A percentile compares a stretch with the other conserved stretches of the same genome.
These are phyloP conservation scores for Leccinellum luteum DNA, from an alignment of 768 basidiomycete genomes.

Conservation along the genomic window DNA sequence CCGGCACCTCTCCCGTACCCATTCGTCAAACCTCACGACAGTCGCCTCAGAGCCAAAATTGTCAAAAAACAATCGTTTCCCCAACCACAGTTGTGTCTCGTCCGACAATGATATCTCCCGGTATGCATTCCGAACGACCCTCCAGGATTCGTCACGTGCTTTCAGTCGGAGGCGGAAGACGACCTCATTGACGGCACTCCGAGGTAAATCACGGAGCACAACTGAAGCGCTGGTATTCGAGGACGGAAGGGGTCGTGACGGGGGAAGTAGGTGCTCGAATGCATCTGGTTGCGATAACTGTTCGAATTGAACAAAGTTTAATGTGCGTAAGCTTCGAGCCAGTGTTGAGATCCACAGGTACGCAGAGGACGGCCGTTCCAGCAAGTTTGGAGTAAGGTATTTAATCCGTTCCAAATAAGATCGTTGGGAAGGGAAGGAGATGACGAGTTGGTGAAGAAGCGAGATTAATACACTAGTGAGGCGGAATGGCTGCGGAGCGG, in stretches of 20 bases:
- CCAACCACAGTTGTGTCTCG: constrained; percentile 47
- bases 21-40: constrained; percentile 42
- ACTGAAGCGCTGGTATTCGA: not conserved
- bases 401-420: constrained; percentile 37
- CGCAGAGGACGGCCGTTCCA: constrained; percentile 36
- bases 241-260: constrained; percentile 1
- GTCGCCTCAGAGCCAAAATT: constrained; percentile 30
- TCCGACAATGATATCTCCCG: constrained; percentile 48
- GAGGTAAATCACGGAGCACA: constrained; percentile 26
- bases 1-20: constrained; percentile 44
- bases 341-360: constrained; percentile 53
- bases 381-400: constrained; percentile 28
- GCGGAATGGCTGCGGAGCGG: constrained; percentile 19
- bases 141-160: constrained; percentile 56
- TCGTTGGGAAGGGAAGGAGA: constrained; percentile 63
- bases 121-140: constrained; percentile 57
- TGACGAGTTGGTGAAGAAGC: constrained; percentile 55
- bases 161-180: constrained; percentile 49
- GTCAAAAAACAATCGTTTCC: constrained; percentile 45
- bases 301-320: constrained; percentile 55
- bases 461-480: constrained; percentile 43
- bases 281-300: constrained; percentile 36
- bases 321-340: constrained; percentile 48
- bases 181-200: constrained; percentile 43
- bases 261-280: constrained; percentile 24